A percentile compares a stretch with the other conserved stretches of the same genome.
phyloP scores from a whole-genome alignment of 2,329 filamentous ascomycete species.

The Aspergillus awamori region DNA sequence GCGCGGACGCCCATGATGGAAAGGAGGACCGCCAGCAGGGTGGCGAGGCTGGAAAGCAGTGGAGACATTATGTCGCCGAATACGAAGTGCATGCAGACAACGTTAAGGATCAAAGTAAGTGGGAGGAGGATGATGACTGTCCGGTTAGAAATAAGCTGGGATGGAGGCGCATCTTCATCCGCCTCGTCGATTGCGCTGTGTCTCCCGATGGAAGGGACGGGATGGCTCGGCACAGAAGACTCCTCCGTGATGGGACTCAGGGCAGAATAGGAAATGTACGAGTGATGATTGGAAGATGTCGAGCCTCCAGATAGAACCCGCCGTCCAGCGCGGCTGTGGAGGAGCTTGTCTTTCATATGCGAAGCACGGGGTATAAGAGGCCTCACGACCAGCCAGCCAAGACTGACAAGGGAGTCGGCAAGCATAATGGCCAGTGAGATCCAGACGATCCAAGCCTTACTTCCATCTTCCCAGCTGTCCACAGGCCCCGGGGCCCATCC shows the following conservation, averaged over 20 bases:
- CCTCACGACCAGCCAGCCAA: conserved; percentile 74
- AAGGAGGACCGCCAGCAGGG: conserved; percentile 76
- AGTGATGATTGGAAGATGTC: conserved; percentile 22
- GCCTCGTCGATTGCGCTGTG: conserved; percentile 43
- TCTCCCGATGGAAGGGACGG: conserved; percentile 1
- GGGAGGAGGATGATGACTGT: conserved; percentile 75
- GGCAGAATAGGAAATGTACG: conserved; percentile 37
- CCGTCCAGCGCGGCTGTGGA: conserved; percentile 33
- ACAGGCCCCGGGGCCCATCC: conserved; percentile 91
- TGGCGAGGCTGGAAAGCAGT: conserved; percentile 73
- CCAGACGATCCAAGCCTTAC: conserved; percentile 99
- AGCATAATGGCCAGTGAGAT: conserved; percentile 95
- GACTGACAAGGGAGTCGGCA: conserved; percentile 84
- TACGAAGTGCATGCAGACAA: conserved; percentile 76
- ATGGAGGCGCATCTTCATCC: conserved; percentile 77
- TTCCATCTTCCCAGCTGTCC: conserved; percentile 85
- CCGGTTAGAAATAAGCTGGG: conserved; percentile 75
- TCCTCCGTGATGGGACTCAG: conserved; percentile 29
- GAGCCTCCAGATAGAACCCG: conserved; percentile 30
- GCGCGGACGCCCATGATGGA: conserved; percentile 68
- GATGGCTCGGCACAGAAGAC: conserved; percentile 19
- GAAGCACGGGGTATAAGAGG: conserved; percentile 59
- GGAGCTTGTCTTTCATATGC: conserved; percentile 32
- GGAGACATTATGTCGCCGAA: conserved; percentile 83
- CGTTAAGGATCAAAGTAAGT: conserved; percentile 76